Conservation (phyloP, 306 rosid genomes). For the Vigna hirtella region DNA sequence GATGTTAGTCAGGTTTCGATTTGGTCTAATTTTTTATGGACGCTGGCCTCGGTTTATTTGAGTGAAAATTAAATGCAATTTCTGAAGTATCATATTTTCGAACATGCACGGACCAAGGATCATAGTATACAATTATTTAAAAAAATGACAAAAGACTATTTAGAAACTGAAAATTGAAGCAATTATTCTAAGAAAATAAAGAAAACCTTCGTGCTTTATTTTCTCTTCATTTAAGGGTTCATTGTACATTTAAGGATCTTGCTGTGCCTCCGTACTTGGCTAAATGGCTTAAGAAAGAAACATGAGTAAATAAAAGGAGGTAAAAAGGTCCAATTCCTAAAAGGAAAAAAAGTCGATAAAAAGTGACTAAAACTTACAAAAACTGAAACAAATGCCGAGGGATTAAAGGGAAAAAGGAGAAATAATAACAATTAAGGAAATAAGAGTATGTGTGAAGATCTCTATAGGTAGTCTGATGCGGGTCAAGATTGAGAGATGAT, state of each 20-base stretch:
- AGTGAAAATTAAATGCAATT: constrained; percentile 14
- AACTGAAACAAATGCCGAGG: constrained; percentile 44
- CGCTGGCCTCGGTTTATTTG: background rate
- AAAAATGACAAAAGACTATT: background rate
- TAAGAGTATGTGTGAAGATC: constrained; percentile 16
- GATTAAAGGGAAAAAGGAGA: constrained; percentile 29
- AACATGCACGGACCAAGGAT: background rate
- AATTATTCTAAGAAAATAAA: background rate
- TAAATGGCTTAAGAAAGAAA: constrained; percentile 43
- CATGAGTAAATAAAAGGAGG: constrained; percentile 2
- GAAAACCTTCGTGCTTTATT: constrained; percentile 45
- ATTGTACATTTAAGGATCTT: constrained; percentile 52
- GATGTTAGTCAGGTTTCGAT: background rate
- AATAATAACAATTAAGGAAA: constrained; percentile 46
- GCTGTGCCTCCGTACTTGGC: constrained; percentile 33
- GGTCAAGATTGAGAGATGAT: constrained; percentile 85
- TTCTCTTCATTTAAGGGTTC: constrained; percentile 42
- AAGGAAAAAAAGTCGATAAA: constrained; percentile 27
- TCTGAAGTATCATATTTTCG: background rate
- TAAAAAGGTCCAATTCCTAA: constrained; percentile 45
- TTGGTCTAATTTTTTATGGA: background rate
- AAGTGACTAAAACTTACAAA: constrained; percentile 48
- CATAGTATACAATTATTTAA: background rate
- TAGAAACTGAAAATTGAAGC: background rate
- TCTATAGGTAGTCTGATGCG: background rate